These are phyloP conservation scores for Oryza rufipogon DNA, from an alignment of 176 grass and related monocot genomes.

Conservation along the genomic window DNA sequence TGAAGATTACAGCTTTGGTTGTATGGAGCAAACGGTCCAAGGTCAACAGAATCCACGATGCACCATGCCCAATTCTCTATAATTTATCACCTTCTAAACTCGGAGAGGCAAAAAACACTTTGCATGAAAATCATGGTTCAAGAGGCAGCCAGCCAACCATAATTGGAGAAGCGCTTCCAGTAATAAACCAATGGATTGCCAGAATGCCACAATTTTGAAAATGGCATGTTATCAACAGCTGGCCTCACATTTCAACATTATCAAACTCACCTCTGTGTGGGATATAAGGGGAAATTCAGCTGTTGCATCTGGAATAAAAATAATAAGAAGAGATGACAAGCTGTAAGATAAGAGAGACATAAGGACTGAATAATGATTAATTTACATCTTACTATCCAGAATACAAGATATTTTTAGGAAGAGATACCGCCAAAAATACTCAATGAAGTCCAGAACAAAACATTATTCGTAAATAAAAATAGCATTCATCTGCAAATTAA, in stretches of 20 bases:
- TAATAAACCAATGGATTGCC: conserved; percentile 5
- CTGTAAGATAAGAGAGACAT: neutral
- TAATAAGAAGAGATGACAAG: conserved; percentile 6
- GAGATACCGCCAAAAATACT: neutral
- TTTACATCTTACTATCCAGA: neutral
- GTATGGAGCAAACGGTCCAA: conserved; percentile 11
- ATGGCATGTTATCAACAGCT: neutral
- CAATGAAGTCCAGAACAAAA: neutral
- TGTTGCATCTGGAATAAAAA: conserved; percentile 45
- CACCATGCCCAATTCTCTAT: neutral
- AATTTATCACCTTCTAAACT: conserved; percentile 1
- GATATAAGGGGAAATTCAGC: conserved; percentile 25
- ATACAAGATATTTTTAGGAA: neutral
- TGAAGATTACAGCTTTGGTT: conserved; percentile 25
- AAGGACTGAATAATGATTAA: conserved; percentile 3
- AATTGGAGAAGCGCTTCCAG: conserved; percentile 11
- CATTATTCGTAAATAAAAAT: neutral
- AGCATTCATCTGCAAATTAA: neutral
- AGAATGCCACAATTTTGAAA: conserved; percentile 22
- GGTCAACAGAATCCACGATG: conserved; percentile 37
- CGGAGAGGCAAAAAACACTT: conserved; percentile 9
- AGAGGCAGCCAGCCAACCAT: conserved; percentile 16
- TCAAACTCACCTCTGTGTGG: conserved; percentile 33
- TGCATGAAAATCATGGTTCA: conserved; percentile 2
- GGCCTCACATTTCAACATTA: conserved; percentile 20